Evolutionary conservation across 768 basidiomycete genomes (phyloP), one percentile per base, ranked within the genome.

Genomic region (Gloeopeniophorella convolvens): DNA sequence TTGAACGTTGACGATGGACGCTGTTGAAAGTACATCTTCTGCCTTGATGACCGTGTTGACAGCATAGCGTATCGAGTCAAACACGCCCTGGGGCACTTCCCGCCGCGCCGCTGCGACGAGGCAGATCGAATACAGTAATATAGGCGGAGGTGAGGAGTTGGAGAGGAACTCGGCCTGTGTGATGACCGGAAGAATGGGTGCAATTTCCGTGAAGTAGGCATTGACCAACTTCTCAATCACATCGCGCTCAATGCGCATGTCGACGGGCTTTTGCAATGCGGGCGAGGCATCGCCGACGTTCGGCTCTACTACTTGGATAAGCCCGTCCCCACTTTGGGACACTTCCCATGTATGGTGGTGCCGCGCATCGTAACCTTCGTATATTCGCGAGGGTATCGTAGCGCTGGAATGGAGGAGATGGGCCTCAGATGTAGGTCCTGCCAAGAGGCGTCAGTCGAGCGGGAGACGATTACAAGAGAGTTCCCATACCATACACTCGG

Each of bases 111-210:
- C 88, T 16, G 94, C 89, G 34, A 97, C 83, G 26, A 92, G 83
- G 66, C 93, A 97, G 68, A 98, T 93, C 31, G 90, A 84, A 66
- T 97, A 97, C 18, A 98, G 76, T 50, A 98, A 68, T 20, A 99
- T 74, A 4, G 87, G 82, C 3, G 91, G 79, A 0, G 85, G 87
- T 12, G 80, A 81, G 18, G 79, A 75, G 42, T 66, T 79, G 31
- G 83, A 76, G 54, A 96, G 71, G 62, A 99, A 97, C 63, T 99
- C 95, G 21, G 79, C 76, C 62, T 86, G 80, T 15, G 89, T 89
- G 51, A 98, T 79, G 58, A 99, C 74, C 10, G 96, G 95, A 50
- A 97, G 78, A 34, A 89, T 72, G n/a, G 89, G 89, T 2, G 89
- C 81, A 39, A 94, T 75, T n/a, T 93, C 83, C 18, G 76, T 73